A percentile compares a stretch with the other conserved stretches of the same genome.
Conservation (phyloP, 2,329 filamentous ascomycete genomes). For the Mariannaea sp. region DNA sequence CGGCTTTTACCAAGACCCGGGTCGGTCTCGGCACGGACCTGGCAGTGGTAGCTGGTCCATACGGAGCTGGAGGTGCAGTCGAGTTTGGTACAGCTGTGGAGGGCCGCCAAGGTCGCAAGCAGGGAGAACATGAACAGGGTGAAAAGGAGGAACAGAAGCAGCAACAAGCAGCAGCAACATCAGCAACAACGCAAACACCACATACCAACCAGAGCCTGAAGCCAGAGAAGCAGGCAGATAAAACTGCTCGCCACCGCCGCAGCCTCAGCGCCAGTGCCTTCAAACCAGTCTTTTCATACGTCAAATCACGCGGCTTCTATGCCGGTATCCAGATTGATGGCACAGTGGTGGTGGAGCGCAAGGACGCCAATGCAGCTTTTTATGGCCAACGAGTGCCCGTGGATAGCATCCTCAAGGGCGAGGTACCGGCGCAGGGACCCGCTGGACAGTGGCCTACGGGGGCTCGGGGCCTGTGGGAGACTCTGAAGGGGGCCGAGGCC, state of each 20-base stretch:
- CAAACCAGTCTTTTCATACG: slow-evolving; percentile 65
- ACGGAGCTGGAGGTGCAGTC: slow-evolving; percentile 73
- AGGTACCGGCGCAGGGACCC: slow-evolving; percentile 36
- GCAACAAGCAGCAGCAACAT: too few species aligned
- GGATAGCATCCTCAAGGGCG: slow-evolving; percentile 54
- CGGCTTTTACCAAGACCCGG: slow-evolving; percentile 75
- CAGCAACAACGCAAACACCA: too few species aligned
- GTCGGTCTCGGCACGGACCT: slow-evolving; percentile 80
- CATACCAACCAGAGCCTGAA: slow-evolving; percentile 33
- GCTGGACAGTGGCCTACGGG: slow-evolving; percentile 42
- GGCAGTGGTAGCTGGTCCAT: slow-evolving; percentile 71
- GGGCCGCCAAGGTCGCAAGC: slow-evolving; percentile 33
- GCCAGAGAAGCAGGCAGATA: slow-evolving; percentile 32
- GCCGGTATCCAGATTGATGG: slow-evolving; percentile 87
- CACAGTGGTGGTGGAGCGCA: slow-evolving; percentile 81
- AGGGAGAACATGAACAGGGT: slow-evolving; percentile 50
- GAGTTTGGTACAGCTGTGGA: slow-evolving; percentile 55
- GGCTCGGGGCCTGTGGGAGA: slow-evolving; percentile 38
- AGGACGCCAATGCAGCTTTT: slow-evolving; percentile 86
- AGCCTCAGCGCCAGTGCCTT: slow-evolving; percentile 38
- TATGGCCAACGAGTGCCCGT: slow-evolving; percentile 67
- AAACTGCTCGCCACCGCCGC: slow-evolving; percentile 39
- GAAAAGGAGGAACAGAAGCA: too few species aligned
- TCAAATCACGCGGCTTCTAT: slow-evolving; percentile 89
- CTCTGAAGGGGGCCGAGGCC: slow-evolving; percentile 42